Evolutionary conservation across 148 eudicot species (phyloP).

Genomic region (Cornus controversa): DNA sequence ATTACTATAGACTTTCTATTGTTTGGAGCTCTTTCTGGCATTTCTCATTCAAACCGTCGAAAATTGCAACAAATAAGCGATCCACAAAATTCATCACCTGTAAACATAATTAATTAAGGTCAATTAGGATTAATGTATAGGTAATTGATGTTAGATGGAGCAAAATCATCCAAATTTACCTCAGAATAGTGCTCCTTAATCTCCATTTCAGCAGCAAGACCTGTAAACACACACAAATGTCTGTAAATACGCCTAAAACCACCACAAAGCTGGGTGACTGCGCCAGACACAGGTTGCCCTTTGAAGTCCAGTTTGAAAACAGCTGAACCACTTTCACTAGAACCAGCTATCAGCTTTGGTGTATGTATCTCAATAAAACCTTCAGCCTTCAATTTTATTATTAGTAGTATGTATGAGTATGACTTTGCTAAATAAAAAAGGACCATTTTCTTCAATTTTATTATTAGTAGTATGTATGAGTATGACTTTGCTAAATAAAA

Average conservation of each 20-base stretch:
- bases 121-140: not conserved
- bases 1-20: constrained; percentile 63
- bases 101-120: constrained; percentile 15
- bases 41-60: constrained; percentile 66
- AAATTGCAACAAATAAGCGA: constrained; percentile 68
- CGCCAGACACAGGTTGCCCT: constrained; percentile 90
- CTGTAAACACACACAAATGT: constrained; percentile 89
- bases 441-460: not conserved
- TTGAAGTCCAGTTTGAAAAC: constrained; percentile 85
- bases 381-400: constrained; percentile 15
- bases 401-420: not conserved
- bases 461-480: not conserved
- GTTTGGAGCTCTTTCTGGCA: constrained; percentile 75
- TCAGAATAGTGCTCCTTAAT: constrained; percentile 92
- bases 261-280: constrained; percentile 98
- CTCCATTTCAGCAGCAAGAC: constrained; percentile 98
- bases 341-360: constrained; percentile 87
- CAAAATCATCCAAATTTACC: constrained; percentile 38
- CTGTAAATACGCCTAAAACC: constrained; percentile 84
- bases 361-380: constrained; percentile 78
- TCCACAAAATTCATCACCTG: constrained; percentile 97
- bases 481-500: too few species aligned
- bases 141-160: not conserved
- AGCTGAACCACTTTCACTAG: constrained; percentile 98
- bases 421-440: too few species aligned